Evolutionary conservation across 2,329 filamentous ascomycete genomes (phyloP).

Genomic region (Xylariaceae sp.): DNA sequence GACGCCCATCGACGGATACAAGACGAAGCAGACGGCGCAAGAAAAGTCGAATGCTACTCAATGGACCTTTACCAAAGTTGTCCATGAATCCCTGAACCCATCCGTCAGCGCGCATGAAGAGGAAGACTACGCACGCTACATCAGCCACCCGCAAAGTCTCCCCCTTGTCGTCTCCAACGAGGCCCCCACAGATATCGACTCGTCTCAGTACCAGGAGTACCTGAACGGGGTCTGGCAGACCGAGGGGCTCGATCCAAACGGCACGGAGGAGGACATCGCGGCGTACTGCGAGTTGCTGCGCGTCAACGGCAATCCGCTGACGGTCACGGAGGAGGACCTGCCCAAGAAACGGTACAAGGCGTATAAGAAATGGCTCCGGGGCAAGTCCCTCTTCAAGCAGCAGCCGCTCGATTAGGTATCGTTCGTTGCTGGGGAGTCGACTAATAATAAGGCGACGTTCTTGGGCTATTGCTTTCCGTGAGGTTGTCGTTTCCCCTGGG

Average conservation of each 20-base stretch:
- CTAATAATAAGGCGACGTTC: too few species aligned
- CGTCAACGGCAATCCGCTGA: slow-evolving; percentile 76
- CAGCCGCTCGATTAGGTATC: slow-evolving; percentile 54
- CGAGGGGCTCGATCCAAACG: slow-evolving; percentile 42
- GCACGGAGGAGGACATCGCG: slow-evolving; percentile 59
- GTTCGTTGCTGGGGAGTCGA: background rate
- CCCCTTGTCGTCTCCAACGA: slow-evolving; percentile 73
- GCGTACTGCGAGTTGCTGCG: slow-evolving; percentile 73
- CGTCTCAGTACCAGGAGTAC: slow-evolving; percentile 72
- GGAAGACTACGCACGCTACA: slow-evolving; percentile 82
- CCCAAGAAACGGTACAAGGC: slow-evolving; percentile 95
- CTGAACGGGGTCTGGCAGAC: slow-evolving; percentile 63
- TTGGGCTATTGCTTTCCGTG: too few species aligned
- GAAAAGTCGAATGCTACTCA: slow-evolving; percentile 81
- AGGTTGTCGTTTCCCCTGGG: background rate
- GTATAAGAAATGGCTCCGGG: slow-evolving; percentile 88
- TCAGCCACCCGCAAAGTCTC: slow-evolving; percentile 82
- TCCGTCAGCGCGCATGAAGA: slow-evolving; percentile 70
- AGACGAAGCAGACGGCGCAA: slow-evolving; percentile 52
- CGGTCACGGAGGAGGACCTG: slow-evolving; percentile 79
- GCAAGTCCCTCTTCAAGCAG: slow-evolving; percentile 96
- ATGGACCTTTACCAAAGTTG: slow-evolving; percentile 82
- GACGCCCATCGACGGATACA: slow-evolving; percentile 33
- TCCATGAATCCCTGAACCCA: slow-evolving; percentile 80
- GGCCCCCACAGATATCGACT: slow-evolving; percentile 53